Conservation (phyloP, 2,329 filamentous ascomycete genomes). For the Pseudogymnoascus sp. region DNA sequence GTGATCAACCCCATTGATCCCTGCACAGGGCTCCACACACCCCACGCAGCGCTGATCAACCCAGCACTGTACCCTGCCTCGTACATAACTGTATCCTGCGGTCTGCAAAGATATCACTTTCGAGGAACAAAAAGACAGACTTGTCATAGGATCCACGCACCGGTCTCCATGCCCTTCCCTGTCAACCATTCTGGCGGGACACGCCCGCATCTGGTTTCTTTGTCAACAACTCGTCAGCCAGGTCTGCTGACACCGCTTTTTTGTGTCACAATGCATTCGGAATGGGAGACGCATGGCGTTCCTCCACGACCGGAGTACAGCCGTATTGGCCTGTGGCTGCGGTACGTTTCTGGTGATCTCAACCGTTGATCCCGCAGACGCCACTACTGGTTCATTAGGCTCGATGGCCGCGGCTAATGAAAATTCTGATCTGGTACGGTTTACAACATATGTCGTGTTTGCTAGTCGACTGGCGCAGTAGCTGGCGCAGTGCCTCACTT, state of each 20-base stretch:
- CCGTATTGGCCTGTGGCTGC: neutral
- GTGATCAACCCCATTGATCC: conserved; percentile 1
- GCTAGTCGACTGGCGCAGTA: neutral
- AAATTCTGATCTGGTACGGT: neutral
- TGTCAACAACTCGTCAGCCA: neutral
- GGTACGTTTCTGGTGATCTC: neutral
- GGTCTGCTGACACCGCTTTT: neutral
- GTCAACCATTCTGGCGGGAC: conserved; percentile 1
- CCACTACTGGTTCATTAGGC: neutral
- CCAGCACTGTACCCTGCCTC: neutral
- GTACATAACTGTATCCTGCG: neutral
- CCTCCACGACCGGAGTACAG: neutral
- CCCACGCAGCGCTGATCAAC: neutral
- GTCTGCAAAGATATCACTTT: neutral
- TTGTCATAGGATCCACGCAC: neutral
- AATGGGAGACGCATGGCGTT: neutral
- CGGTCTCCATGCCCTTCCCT: neutral
- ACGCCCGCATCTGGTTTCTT: neutral
- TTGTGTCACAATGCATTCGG: neutral
- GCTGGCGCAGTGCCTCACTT: neutral
- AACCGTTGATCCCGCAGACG: neutral
- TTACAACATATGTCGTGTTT: neutral
- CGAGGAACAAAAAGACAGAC: neutral
- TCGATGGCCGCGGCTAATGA: conserved; percentile 2
- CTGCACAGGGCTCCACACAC: neutral